Conservation (phyloP, 345 rosid genomes). For the Salix suchowensis region DNA sequence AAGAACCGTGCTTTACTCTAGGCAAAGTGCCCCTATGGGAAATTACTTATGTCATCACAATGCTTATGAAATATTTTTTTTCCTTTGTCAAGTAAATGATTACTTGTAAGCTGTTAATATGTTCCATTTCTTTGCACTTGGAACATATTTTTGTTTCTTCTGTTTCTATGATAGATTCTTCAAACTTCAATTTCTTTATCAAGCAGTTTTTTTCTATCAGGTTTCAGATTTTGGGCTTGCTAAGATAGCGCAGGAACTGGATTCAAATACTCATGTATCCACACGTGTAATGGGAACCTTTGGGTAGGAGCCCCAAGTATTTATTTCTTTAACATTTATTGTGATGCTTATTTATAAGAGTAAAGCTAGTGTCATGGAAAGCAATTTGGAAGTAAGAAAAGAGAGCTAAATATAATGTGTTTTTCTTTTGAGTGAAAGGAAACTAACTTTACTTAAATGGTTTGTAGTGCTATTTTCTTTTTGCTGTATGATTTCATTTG, state of each 20-base stretch:
- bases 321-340: not conserved
- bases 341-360: not conserved
- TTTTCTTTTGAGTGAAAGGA: not conserved
- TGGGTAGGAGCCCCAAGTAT: slow-evolving; percentile 49
- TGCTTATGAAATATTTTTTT: slow-evolving; percentile 2
- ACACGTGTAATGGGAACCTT: slow-evolving; percentile 99
- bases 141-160: slow-evolving; percentile 3
- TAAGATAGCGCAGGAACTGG: slow-evolving; percentile 66
- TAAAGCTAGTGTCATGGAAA: not conserved
- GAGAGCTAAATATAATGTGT: not conserved
- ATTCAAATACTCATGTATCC: slow-evolving; percentile 78
- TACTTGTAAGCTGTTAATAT: not conserved
- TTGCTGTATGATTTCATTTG: not conserved
- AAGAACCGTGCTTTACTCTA: not conserved
- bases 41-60: not conserved
- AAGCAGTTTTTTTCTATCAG: slow-evolving; percentile 27
- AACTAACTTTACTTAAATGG: not conserved
- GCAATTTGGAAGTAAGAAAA: not conserved
- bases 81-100: not conserved
- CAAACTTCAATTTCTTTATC: not conserved
- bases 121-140: not conserved
- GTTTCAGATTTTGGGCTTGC: slow-evolving; percentile 98
- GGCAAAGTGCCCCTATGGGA: not conserved
- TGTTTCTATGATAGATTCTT: not conserved
- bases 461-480: not conserved